Base-by-base conservation (phyloP, 768 basidiomycete genomes). In the Hypsizygus marmoreus region DNA sequence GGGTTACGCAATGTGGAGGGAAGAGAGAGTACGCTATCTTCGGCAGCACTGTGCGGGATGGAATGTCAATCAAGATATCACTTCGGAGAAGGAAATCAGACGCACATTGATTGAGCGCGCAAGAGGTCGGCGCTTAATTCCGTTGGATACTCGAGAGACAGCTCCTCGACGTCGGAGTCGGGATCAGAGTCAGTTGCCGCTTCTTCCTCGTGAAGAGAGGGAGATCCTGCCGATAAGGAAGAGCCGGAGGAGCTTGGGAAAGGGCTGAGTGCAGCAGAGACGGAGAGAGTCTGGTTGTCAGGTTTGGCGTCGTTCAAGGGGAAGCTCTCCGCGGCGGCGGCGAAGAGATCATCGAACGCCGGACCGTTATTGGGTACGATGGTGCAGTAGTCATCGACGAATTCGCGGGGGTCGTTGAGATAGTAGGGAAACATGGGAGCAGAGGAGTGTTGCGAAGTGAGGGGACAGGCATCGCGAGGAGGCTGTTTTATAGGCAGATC, bases 331-430 rank as follows among this genome's bases (percentile, higher is more conserved):
- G 51, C 47, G 9, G 51, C 51, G 11, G 32, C 25, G 24, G 42
- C 47, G 4, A 47, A 30, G 4, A 48, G 36, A 19, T 54, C 52
- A 9, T 62, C 61, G 25, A 54, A 56, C 28, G 58, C 56, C 17
- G 54, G 50, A 20, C 42, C 42, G 36, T 54, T 53, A 25, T 56
- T 46, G 8, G 40, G 19, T 22, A 32, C 29, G 41, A 38, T n/a
- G n/a, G n/a, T n/a, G n/a, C n/a, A n/a, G n/a, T n/a, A 24, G 11
- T 59, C 56, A 42, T 48, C 45, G 34, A 58, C 55, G 3, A 56
- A 48, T 2, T 51, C 43, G 6, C 30, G 30, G 12, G 40, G 31
- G 37, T 55, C 43, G 47, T 41, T 49, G 13, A 45, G 19, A 19
- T 49, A 29, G 24, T 51, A 43, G 29, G 39, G 26, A 26, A 42